Evolutionary conservation across 768 basidiomycete species (phyloP).

Genomic region (Hypholoma sublateritium): DNA sequence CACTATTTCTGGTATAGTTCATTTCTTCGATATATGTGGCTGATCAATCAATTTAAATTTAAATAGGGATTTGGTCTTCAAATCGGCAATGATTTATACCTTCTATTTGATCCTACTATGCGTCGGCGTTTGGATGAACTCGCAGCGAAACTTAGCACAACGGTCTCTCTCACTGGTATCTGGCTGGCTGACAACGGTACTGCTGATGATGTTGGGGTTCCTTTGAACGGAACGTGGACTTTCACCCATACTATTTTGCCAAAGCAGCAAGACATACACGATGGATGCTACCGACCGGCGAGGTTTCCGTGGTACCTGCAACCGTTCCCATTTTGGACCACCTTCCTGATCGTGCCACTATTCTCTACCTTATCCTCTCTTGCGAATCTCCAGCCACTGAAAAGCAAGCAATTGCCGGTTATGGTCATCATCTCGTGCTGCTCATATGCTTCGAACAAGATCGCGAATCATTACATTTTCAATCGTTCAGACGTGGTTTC

Average conservation of each 20-base stretch:
- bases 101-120: conserved; percentile 62
- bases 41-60: background rate
- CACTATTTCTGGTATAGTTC: conserved; percentile 60
- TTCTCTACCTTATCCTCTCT: conserved; percentile 75
- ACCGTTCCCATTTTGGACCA: conserved; percentile 77
- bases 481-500: conserved; percentile 83
- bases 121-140: conserved; percentile 53
- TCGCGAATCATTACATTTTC: conserved; percentile 84
- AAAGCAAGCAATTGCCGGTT: conserved; percentile 68
- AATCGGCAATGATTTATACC: conserved; percentile 80
- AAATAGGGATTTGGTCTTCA: conserved; percentile 75
- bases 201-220: conserved; percentile 32
- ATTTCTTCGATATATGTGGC: background rate
- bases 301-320: conserved; percentile 77
- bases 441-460: conserved; percentile 76
- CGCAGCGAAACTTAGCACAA: conserved; percentile 48
- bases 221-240: conserved; percentile 62
- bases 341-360: conserved; percentile 72
- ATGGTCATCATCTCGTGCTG: conserved; percentile 86
- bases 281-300: conserved; percentile 71
- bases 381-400: conserved; percentile 75
- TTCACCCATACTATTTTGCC: conserved; percentile 56
- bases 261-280: conserved; percentile 45
- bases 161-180: conserved; percentile 58
- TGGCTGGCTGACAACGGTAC: conserved; percentile 64